Percentiles rank a stretch among this genome's conserved stretches.
Evolutionary conservation across 345 rosid genomes (phyloP).

Genomic region (Lenwebbia sp.): DNA sequence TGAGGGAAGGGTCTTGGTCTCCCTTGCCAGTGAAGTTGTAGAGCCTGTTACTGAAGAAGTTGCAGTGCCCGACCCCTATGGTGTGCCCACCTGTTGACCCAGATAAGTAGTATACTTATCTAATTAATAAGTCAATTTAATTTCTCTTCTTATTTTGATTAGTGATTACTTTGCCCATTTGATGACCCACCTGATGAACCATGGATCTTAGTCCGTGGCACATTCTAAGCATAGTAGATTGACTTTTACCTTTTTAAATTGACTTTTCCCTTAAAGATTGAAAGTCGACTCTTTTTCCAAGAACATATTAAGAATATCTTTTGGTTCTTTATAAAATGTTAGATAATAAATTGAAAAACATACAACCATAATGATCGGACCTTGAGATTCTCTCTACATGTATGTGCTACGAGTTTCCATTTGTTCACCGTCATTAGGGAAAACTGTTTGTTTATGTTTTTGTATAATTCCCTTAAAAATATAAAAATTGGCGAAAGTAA

Average conservation of each 20-base stretch:
- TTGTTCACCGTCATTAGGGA: not conserved
- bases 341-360: not conserved
- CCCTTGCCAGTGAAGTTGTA: slow-evolving; percentile 36
- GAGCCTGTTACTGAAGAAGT: slow-evolving; percentile 16
- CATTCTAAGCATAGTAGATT: too few species aligned
- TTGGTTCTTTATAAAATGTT: too few species aligned
- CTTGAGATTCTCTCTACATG: not conserved
- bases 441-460: not conserved
- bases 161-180: too few species aligned
- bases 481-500: not conserved
- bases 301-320: too few species aligned
- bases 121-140: not conserved
- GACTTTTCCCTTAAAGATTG: not conserved
- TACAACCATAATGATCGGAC: not conserved
- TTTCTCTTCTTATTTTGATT: not conserved
- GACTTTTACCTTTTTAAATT: not conserved
- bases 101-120: not conserved
- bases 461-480: not conserved
- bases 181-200: too few species aligned
- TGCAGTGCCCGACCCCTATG: slow-evolving; percentile 25
- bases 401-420: not conserved
- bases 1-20: slow-evolving; percentile 16
- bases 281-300: not conserved
- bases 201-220: too few species aligned
- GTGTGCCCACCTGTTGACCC: slow-evolving; percentile 18